Percentiles rank a stretch among this genome's conserved stretches.
phyloP scores from a whole-genome alignment of 495 filamentous ascomycete genomes.

The Neurospora sp. region DNA sequence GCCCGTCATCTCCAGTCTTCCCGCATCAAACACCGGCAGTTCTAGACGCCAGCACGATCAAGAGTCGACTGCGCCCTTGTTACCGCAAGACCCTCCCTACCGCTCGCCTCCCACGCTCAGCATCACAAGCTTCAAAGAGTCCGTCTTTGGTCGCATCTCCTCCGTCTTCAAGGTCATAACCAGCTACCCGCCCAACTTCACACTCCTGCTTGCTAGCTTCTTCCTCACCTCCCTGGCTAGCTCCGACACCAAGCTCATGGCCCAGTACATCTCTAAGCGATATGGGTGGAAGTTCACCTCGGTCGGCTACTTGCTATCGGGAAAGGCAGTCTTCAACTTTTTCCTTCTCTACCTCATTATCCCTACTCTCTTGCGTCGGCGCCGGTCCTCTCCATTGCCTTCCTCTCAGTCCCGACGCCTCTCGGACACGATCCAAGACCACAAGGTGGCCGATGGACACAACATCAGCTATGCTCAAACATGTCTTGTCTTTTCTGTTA shows the following conservation, averaged over 20 bases:
- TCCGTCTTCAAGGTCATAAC: slow-evolving; percentile 15
- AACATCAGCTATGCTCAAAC: slow-evolving; percentile 23
- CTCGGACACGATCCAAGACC: not conserved
- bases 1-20: slow-evolving; percentile 14
- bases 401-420: not conserved
- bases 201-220: slow-evolving; percentile 27
- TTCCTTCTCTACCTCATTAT: slow-evolving; percentile 26
- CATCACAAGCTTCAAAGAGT: not conserved
- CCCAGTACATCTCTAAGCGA: slow-evolving; percentile 36
- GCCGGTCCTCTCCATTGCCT: not conserved
- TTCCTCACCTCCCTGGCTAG: slow-evolving; percentile 35
- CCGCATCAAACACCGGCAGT: not conserved
- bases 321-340: slow-evolving; percentile 36
- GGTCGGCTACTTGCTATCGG: slow-evolving; percentile 35
- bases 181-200: slow-evolving; percentile 24
- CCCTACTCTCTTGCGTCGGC: slow-evolving; percentile 20
- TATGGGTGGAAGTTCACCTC: slow-evolving; percentile 30
- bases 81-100: not conserved
- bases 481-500: slow-evolving; percentile 28
- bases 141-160: slow-evolving; percentile 15
- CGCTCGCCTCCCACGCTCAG: not conserved
- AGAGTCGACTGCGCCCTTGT: slow-evolving; percentile 9
- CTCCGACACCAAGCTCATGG: slow-evolving; percentile 35
- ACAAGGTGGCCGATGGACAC: slow-evolving; percentile 13
- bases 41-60: slow-evolving; percentile 2